Evolutionary conservation across 148 eudicot species (phyloP).

Genomic region (Limonium bicolor): DNA sequence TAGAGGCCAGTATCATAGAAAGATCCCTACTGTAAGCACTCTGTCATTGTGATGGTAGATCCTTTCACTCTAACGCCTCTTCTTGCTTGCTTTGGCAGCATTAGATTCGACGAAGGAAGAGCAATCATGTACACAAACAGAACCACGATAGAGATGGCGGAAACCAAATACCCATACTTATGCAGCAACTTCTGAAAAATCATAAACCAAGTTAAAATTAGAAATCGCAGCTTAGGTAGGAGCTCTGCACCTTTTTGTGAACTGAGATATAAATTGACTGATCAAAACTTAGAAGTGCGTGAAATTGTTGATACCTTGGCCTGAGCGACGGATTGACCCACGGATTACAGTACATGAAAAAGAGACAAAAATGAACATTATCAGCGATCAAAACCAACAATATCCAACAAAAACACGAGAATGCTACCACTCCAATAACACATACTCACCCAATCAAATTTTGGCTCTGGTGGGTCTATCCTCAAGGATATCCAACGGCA

Average conservation of each 20-base stretch:
- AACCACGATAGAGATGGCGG: slow-evolving; percentile 48
- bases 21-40: too few relatives aligned
- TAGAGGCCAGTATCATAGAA: too few relatives aligned
- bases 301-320: slow-evolving; percentile 39
- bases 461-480: slow-evolving; percentile 66
- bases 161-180: slow-evolving; percentile 72
- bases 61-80: slow-evolving; percentile 74
- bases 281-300: neutral
- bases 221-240: neutral
- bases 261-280: neutral
- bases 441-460: slow-evolving; percentile 55
- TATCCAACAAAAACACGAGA: neutral
- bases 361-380: neutral
- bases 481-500: slow-evolving; percentile 68
- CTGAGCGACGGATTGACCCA: slow-evolving; percentile 15
- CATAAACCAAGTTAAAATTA: neutral
- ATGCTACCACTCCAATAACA: neutral
- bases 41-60: too few relatives aligned
- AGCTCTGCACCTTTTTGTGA: too few relatives aligned
- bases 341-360: slow-evolving; percentile 1
- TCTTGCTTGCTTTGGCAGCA: slow-evolving; percentile 76
- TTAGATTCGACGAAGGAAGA: slow-evolving; percentile 46
- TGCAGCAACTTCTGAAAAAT: slow-evolving; percentile 67
- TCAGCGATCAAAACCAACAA: neutral
- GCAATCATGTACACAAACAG: slow-evolving; percentile 60